phyloP scores from a whole-genome alignment of 129 eudicot genomes.

The Ambrosia trifida region DNA sequence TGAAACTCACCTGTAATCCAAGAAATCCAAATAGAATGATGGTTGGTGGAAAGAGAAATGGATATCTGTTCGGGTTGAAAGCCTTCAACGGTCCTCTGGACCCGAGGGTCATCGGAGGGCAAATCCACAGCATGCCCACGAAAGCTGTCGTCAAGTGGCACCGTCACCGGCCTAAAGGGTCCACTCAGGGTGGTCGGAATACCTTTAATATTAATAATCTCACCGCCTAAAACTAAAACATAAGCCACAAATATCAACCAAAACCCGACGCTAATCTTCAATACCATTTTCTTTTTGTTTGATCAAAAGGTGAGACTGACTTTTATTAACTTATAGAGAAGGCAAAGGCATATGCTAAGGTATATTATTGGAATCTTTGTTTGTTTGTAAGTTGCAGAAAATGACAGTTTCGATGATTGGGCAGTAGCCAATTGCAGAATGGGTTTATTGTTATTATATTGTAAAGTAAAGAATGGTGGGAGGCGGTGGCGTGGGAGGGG shows the following conservation, averaged over 20 bases:
- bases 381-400: constrained; percentile 11
- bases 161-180: constrained; percentile 77
- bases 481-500: constrained; percentile 24
- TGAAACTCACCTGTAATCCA: constrained; percentile 98
- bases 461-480: not conserved
- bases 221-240: constrained; percentile 15
- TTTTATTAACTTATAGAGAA: not conserved
- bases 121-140: constrained; percentile 87
- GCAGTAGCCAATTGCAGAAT: not conserved
- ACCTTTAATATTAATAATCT: constrained; percentile 2
- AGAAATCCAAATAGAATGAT: constrained; percentile 86
- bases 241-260: not conserved
- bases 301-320: not conserved
- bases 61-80: constrained; percentile 84
- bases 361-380: constrained; percentile 28
- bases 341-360: constrained; percentile 28
- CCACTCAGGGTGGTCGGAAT: constrained; percentile 89
- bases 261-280: not conserved
- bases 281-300: constrained; percentile 6
- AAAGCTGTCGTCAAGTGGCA: constrained; percentile 64
- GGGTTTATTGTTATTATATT: no score
- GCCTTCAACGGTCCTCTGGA: constrained; percentile 56
- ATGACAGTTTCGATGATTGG: constrained; percentile 1
- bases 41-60: constrained; percentile 62
- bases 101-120: constrained; percentile 72